Evolutionary conservation across 1,139 yeast species (phyloP).

Genomic region (Debaryomyces nepalensis): DNA sequence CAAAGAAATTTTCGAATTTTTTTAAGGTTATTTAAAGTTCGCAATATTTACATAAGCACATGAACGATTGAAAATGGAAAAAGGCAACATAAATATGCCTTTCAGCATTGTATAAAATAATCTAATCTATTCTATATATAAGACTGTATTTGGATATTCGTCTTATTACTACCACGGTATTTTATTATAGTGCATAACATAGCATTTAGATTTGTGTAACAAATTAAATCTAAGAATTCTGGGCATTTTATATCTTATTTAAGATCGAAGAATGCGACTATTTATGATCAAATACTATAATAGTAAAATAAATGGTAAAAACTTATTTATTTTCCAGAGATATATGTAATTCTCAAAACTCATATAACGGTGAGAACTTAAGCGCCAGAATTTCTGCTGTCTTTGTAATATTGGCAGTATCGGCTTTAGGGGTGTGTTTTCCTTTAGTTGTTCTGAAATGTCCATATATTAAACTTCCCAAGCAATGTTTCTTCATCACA

Average conservation of each 20-base stretch:
- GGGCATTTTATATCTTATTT: background rate
- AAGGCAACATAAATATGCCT: slow-evolving; percentile 8
- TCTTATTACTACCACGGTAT: background rate
- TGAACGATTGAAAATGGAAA: slow-evolving; percentile 1
- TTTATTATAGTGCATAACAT: background rate
- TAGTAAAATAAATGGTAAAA: background rate
- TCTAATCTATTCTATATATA: background rate
- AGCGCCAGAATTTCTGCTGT: slow-evolving; percentile 21
- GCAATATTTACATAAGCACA: slow-evolving; percentile 8
- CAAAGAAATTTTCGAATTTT: too few species aligned
- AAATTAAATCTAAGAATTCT: background rate
- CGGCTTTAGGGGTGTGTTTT: slow-evolving; percentile 18
- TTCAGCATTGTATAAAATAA: too few species aligned
- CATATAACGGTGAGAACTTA: slow-evolving; percentile 14
- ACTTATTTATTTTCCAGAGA: slow-evolving; percentile 10
- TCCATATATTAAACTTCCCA: slow-evolving; percentile 16
- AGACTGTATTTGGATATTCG: background rate
- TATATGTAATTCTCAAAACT: slow-evolving; percentile 11
- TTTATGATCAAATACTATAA: background rate
- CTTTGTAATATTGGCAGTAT: slow-evolving; percentile 18
- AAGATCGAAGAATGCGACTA: background rate
- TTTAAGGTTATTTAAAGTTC: background rate
- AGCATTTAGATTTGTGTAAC: slow-evolving; percentile 2
- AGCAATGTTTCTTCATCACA: slow-evolving; percentile 17
- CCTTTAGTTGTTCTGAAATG: slow-evolving; percentile 17